Base-by-base conservation (phyloP, 1,139 yeast species). In the Sugiyamaella sp. region DNA sequence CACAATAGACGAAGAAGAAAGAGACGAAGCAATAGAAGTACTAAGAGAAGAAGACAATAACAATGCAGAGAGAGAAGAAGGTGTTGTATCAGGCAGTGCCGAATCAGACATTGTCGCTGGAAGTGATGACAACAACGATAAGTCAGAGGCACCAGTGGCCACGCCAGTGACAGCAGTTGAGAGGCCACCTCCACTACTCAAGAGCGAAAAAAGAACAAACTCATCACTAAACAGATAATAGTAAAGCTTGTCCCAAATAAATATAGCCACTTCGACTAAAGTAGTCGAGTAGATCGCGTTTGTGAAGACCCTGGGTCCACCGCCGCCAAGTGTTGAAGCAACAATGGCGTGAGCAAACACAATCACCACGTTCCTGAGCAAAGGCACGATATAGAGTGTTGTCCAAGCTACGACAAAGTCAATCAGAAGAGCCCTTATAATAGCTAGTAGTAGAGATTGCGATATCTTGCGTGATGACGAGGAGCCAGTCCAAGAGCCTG, bases 341-440 rank as follows among this genome's bases (percentile, higher is more conserved):
- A 70, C 71, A 27, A 67, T 63, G 3, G 73, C 71, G 42, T 69
- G 67, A 5, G 74, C 72, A 50, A 70, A 64, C n/a, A 64, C 60
- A 41, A 63, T 40, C 9, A 66, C 66, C 19, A 65, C 57, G 39
- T 59, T 59, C 20, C 62, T 57, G 16, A 64, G 54, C 22, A 62
- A 51, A 2, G 68, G 68, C 16, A 61, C 54, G 3, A 65, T 56
- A 41, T 65, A 65, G 1, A 66, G 49, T 2, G 67, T 62, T 10
- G 60, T 54, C 24, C 61, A 53, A 4, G 68, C 67, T 40, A 62
- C 48, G 6, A 56, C 46, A 22, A 60, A 49, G 42, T 63, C 66
- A 29, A 64, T 53, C 5, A 58, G 27, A 19, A 63, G 44, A 14
- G 59, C 59, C 41, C 57, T 60, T 16, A 56, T 24, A 17, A 60